Evolutionary conservation across 768 basidiomycete genomes (phyloP), one percentile per base, ranked within the genome.

Genomic region (Mycena polygramma): DNA sequence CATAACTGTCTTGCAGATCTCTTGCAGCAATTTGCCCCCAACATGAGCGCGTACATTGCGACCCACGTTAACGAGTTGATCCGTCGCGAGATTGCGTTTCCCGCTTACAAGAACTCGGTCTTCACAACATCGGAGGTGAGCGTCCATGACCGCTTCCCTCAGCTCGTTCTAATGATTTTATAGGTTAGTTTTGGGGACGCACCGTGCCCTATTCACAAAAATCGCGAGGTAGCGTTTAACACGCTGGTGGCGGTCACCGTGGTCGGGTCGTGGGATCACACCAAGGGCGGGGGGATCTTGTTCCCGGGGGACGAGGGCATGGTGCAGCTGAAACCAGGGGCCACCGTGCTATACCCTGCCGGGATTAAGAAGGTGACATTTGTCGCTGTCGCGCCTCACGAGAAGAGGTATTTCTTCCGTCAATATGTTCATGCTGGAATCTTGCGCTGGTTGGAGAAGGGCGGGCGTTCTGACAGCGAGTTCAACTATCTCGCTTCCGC

Each of bases 111-210:
- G 2, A 7, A 55, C 20, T 68, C 66, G 0, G 52, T 55, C 1
- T 68, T 68, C 59, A 68, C 66, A 2, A 68, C 66, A 2, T 4
- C 8, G 4, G 59, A 61, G 36, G 37, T 68, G 20, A 54, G 15
- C 7, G n/a, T n/a, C n/a, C n/a, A n/a, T n/a, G n/a, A n/a, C n/a
- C n/a, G n/a, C n/a, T n/a, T n/a, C n/a, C n/a, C n/a, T n/a, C n/a
- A n/a, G n/a, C n/a, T n/a, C n/a, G n/a, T n/a, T n/a, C n/a, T n/a
- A n/a, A n/a, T n/a, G n/a, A n/a, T n/a, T n/a, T n/a, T n/a, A n/a
- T n/a, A n/a, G n/a, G n/a, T n/a, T n/a, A n/a, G 30, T 30, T 61
- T 22, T 17, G 14, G 58, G 22, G 52, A 61, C 43, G 59, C n/a
- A 1, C 58, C 66, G 8, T 11, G 2, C 10, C 2, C 36, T 1